These are phyloP conservation scores for Colletotrichum paranaense DNA, from an alignment of 2,329 filamentous ascomycete genomes.

Conservation along the genomic window DNA sequence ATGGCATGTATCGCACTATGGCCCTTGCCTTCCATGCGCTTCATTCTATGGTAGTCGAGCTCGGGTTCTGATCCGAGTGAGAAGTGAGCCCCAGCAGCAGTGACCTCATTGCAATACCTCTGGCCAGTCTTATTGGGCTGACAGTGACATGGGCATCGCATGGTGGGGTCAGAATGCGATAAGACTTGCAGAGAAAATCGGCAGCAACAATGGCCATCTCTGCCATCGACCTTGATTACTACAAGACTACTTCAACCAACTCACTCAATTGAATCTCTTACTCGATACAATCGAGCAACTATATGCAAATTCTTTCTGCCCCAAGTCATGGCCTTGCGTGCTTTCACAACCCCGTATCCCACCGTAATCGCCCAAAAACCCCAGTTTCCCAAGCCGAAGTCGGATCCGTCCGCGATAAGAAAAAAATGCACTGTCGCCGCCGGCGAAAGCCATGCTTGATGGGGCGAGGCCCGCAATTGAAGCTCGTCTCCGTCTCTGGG, in stretches of 20 bases:
- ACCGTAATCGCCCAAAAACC: not conserved
- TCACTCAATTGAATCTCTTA: not conserved
- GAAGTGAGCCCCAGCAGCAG: not conserved
- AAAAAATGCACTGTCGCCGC: slow-evolving; percentile 14
- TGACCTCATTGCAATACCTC: slow-evolving; percentile 4
- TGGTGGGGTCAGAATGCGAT: slow-evolving; percentile 20
- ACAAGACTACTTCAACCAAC: not conserved
- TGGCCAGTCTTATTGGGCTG: not conserved
- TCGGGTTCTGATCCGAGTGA: not conserved
- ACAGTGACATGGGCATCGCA: not conserved
- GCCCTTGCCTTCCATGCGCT: not conserved
- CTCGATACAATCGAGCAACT: slow-evolving; percentile 20
- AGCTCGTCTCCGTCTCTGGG: slow-evolving; percentile 1
- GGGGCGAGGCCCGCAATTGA: slow-evolving; percentile 11
- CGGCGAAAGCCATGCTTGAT: slow-evolving; percentile 17
- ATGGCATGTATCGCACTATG: slow-evolving; percentile 8
- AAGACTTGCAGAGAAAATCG: slow-evolving; percentile 13
- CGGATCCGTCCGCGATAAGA: slow-evolving; percentile 28
- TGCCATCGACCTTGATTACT: not conserved
- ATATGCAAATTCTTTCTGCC: not conserved
- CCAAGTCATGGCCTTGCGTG: slow-evolving; percentile 2
- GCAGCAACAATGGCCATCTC: not conserved
- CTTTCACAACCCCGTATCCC: not conserved
- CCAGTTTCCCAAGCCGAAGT: slow-evolving; percentile 18
- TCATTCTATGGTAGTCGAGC: not conserved